Percentiles rank a stretch among this genome's conserved stretches.
These are phyloP conservation scores for Apiotrichum veenhuisii DNA, from an alignment of 1,284 basidiomycete genomes.

Conservation along the genomic window DNA sequence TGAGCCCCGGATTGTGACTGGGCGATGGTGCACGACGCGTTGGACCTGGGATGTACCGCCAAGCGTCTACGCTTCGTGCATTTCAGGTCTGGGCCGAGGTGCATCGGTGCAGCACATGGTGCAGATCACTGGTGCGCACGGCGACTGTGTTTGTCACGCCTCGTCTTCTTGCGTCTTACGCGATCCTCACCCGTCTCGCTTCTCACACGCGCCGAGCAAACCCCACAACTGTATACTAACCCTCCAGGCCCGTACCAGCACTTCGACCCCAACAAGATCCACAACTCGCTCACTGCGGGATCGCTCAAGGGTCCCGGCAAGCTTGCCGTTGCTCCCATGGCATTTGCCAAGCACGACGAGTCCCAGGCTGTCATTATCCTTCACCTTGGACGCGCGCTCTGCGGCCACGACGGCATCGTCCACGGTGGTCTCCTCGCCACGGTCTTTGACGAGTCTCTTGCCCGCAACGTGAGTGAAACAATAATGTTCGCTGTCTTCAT, in stretches of 20 bases:
- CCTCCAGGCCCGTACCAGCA: slow-evolving; percentile 66
- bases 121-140: no score
- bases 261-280: slow-evolving; percentile 62
- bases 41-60: no score
- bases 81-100: no score
- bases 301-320: slow-evolving; percentile 78
- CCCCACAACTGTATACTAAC: slow-evolving; percentile 55
- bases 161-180: no score
- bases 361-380: slow-evolving; percentile 64
- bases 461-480: slow-evolving; percentile 62
- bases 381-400: slow-evolving; percentile 80
- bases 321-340: slow-evolving; percentile 70
- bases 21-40: no score
- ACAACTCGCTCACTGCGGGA: slow-evolving; percentile 76
- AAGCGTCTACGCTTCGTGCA: background rate
- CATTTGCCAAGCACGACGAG: slow-evolving; percentile 71
- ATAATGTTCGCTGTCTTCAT: no score
- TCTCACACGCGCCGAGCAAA: slow-evolving; percentile 24
- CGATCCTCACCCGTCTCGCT: background rate
- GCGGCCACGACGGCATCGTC: slow-evolving; percentile 85
- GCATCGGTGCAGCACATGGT: no score
- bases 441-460: slow-evolving; percentile 80
- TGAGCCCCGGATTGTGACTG: no score
- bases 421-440: slow-evolving; percentile 92
- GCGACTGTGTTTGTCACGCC: no score